Evolutionary conservation across 2,329 filamentous ascomycete species (phyloP), one percentile per base, ranked within the genome.

Genomic region (Onygenales sp.): DNA sequence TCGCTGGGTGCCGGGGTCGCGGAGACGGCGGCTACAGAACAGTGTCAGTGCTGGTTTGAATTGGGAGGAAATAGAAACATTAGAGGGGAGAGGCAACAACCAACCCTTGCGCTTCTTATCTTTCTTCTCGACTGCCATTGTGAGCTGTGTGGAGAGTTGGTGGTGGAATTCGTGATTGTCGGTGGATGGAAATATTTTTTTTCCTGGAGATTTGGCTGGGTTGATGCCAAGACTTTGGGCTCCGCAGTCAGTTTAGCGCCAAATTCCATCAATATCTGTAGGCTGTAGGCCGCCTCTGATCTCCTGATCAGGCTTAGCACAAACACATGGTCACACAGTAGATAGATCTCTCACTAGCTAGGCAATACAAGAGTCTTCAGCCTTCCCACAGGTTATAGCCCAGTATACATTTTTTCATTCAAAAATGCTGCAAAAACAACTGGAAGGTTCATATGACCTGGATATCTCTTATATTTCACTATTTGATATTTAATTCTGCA

Each of bases 101-200:
- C 52, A 66, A 77, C 77, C 73, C 63, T 79, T 79, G 67, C 76
- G 75, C 74, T 81, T 81, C 65, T 77, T 81, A 42, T 69, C 70
- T 60, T 77, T 78, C 58, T 71, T 69, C 62, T 77, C 77, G 58
- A 74, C 73, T 52, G 76, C 77, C 79, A 82, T 82, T 68, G 39
- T 49, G n/a, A 31, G 17, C 9, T 21, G 21, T 37, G 27, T 32
- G 13, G 14, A 37, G 33, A 47, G 42, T 33, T 37, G 47, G 55
- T 45, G 49, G 48, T 54, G 52, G 51, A 58, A 62, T 59, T 59
- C 36, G 63, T 64, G 39, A 54, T 69, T 54, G 59, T 66, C 42
- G 56, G n/a, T 40, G n/a, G 27, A 14, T 32, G 13, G 40, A 34
- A 39, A 37, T 44, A 47, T 51, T 37, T 50, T 48, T 49, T 27